A percentile compares a stretch with the other conserved stretches of the same genome.
Conservation (phyloP, 805 yeast species). For the Scheffersomyces coipomensis region DNA sequence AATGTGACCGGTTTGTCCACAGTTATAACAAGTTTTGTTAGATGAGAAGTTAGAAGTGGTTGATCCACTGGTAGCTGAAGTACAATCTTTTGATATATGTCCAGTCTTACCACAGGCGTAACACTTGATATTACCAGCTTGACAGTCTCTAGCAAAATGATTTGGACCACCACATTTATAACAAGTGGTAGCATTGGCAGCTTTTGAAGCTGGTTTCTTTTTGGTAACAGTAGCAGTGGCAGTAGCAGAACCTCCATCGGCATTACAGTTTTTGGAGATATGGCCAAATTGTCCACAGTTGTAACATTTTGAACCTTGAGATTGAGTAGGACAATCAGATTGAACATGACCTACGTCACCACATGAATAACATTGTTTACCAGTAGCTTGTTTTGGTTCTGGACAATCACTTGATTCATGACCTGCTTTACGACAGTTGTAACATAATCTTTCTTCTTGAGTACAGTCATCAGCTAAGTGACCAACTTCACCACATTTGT, state of each 20-base stretch:
- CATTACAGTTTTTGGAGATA: conserved; percentile 73
- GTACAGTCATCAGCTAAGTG: conserved; percentile 87
- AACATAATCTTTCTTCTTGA: conserved; percentile 82
- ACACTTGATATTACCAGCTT: conserved; percentile 70
- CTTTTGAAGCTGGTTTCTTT: conserved; percentile 23
- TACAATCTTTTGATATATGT: conserved; percentile 84
- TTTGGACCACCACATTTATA: conserved; percentile 92
- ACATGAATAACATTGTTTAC: conserved; percentile 91
- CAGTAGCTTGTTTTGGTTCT: conserved; percentile 78
- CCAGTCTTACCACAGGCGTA: conserved; percentile 91
- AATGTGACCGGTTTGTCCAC: conserved; percentile 82
- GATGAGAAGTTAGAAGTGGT: conserved; percentile 34
- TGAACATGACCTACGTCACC: conserved; percentile 89
- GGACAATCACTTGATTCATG: conserved; percentile 90
- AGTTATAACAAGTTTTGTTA: conserved; percentile 67
- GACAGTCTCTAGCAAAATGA: conserved; percentile 91
- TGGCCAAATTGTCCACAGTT: conserved; percentile 61
- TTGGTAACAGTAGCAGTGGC: conserved; percentile 15
- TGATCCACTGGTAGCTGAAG: conserved; percentile 53
- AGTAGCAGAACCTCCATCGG: conserved; percentile 20
- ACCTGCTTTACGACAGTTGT: conserved; percentile 89
- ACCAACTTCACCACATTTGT: conserved; percentile 89
- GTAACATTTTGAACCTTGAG: conserved; percentile 75
- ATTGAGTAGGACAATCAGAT: conserved; percentile 73
- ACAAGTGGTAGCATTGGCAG: conserved; percentile 49